phyloP scores from a whole-genome alignment of 305 asterid species.

The Fraxinus nigra region DNA sequence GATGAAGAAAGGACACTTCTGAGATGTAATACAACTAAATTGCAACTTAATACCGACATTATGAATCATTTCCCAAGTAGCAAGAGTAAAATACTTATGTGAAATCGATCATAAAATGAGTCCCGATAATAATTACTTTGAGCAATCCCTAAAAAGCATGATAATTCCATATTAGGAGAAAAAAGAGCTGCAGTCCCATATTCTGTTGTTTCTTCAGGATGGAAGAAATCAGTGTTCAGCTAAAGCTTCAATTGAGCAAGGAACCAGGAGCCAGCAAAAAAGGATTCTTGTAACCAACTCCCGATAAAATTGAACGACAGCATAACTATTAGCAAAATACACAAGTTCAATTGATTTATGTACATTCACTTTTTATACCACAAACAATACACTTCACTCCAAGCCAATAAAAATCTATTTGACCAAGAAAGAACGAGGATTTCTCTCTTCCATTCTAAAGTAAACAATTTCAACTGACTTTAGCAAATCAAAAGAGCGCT shows the following conservation, averaged over 20 bases:
- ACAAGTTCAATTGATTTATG: not conserved
- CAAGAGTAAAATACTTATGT: not conserved
- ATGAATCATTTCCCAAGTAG: not conserved
- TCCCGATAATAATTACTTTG: not conserved
- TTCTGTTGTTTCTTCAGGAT: not conserved
- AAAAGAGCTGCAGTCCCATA: not conserved
- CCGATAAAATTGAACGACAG: not conserved
- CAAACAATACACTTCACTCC: not conserved
- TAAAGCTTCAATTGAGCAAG: not conserved
- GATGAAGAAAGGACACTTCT: not conserved
- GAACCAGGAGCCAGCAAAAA: not conserved
- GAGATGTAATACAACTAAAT: not conserved
- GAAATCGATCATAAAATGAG: constrained; percentile 5
- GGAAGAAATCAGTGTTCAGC: not conserved
- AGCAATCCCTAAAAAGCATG: not conserved
- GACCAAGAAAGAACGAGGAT: not conserved
- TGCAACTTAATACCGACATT: not conserved
- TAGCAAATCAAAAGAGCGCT: constrained; percentile 1
- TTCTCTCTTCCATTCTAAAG: not conserved
- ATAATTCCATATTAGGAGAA: not conserved
- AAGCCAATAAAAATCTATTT: not conserved
- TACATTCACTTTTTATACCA: not conserved
- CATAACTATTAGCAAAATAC: not conserved
- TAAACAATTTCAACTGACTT: constrained; percentile 1
- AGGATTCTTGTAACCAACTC: constrained; percentile 3